Evolutionary conservation across 306 rosid genomes (phyloP), one percentile per base, ranked within the genome.

Genomic region (Sindora glabra): DNA sequence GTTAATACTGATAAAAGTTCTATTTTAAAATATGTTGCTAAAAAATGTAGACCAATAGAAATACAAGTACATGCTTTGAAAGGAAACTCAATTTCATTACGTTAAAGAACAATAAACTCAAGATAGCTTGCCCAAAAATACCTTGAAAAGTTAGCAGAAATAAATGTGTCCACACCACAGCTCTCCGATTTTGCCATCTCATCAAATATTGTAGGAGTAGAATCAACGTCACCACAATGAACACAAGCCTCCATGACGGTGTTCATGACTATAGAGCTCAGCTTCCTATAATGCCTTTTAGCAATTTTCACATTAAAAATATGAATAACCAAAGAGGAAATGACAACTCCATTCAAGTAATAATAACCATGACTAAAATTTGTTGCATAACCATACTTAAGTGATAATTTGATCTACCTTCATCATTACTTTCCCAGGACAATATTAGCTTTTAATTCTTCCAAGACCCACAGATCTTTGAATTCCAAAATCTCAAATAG

Each of bases 181-280:
- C 79, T 68, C 8, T 68, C 69, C 8, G 84, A 70, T 13, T 56
- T 66, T 2, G 74, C 72, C 96, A 89, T 89, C 67, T 83, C 90
- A 25, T 65, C 56, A 52, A 86, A 89, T 41, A 79, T 56, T 72
- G 38, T 50, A 18, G 79, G 65, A 17, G 90, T 90, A 5, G 79
- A 77, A 37, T 75, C 85, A 13, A 86, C 59, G 46, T 89, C 89
- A 4, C 85, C 79, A 51, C 96, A 89, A 14, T 65, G 82, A 44
- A 85, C 87, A 54, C 96, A 88, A 3, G 89, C 96, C 70, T 88
- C 90, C 55, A 82, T 32, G 41, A 85, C 96, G 6, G 94, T 90
- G 60, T 88, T 88, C 96, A 85, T 85, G 42, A 81, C 84, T 12
- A 82, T 82, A 19, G 86, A 82, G 75, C 85, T 85, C 76, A 88